These are phyloP conservation scores for Pluteus cervinus DNA, from an alignment of 768 basidiomycete genomes.

Conservation along the genomic window DNA sequence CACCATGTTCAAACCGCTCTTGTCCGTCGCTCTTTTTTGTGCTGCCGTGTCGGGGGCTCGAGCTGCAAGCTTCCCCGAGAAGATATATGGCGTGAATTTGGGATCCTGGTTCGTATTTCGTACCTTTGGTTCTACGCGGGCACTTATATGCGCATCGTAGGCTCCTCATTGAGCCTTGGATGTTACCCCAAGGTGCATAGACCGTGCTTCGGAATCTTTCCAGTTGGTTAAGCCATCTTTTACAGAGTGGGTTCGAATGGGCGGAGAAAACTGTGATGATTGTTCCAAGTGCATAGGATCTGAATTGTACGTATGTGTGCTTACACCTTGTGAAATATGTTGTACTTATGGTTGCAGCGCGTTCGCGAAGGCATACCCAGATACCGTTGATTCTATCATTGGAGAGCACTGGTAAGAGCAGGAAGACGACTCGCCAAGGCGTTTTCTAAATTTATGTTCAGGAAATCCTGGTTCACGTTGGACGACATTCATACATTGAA, in stretches of 20 bases:
- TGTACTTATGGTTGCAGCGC: background rate
- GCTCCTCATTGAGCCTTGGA: constrained; percentile 4
- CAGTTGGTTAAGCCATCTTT: background rate
- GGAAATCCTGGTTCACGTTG: constrained; percentile 70
- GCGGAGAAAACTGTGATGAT: constrained; percentile 52
- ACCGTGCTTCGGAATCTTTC: background rate
- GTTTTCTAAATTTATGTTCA: no score
- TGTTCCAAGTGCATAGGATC: constrained; percentile 60
- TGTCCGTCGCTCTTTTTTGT: no score
- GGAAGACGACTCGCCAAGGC: no score
- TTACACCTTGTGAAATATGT: background rate
- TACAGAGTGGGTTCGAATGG: constrained; percentile 69
- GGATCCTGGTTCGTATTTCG: constrained; percentile 1
- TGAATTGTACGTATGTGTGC: constrained; percentile 59
- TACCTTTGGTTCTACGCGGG: background rate
- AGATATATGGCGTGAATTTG: constrained; percentile 3
- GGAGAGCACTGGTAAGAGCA: no score
- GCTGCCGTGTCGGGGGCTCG: background rate
- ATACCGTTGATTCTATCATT: background rate
- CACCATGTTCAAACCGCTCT: no score
- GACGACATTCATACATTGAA: constrained; percentile 50
- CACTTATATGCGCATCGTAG: background rate
- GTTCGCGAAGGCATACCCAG: constrained; percentile 1
- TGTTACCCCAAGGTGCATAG: background rate
- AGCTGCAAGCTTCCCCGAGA: background rate